phyloP scores from a whole-genome alignment of 169 alveolate genomes.

The Plasmodium gaboni region DNA sequence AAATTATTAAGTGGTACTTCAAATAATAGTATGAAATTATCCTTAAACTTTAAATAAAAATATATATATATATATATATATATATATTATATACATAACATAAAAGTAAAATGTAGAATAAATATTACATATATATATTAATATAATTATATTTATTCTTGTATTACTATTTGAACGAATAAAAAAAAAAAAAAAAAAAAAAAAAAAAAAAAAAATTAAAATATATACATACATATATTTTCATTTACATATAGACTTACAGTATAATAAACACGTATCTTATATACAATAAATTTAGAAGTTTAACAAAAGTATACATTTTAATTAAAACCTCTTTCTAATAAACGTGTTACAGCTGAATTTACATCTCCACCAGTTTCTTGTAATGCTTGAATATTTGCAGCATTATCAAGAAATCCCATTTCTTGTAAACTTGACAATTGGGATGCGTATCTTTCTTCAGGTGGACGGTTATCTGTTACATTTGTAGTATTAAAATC shows the following conservation, averaged over 20 bases:
- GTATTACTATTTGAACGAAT: not conserved
- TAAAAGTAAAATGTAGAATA: no score
- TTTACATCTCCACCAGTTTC: conserved; percentile 95
- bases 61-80: no score
- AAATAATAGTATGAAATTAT: no score
- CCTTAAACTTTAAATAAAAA: no score
- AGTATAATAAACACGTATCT: not conserved
- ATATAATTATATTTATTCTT: no score
- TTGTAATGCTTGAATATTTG: conserved; percentile 92
- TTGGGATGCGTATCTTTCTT: conserved; percentile 91
- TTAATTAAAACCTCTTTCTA: conserved; percentile 88
- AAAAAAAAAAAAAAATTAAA: not conserved
- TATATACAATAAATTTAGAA: not conserved
- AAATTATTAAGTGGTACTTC: no score
- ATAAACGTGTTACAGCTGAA: conserved; percentile 94
- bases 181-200: not conserved
- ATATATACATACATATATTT: not conserved
- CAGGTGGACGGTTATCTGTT: conserved; percentile 85
- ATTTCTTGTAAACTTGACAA: conserved; percentile 93
- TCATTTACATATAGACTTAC: conserved; percentile 10
- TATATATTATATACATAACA: no score
- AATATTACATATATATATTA: no score
- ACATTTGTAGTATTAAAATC: conserved; percentile 66
- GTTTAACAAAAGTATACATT: conserved; percentile 2
- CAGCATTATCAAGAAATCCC: conserved; percentile 96